Evolutionary conservation across 2,329 filamentous ascomycete genomes (phyloP).

Genomic region (Xylariaceae sp.): DNA sequence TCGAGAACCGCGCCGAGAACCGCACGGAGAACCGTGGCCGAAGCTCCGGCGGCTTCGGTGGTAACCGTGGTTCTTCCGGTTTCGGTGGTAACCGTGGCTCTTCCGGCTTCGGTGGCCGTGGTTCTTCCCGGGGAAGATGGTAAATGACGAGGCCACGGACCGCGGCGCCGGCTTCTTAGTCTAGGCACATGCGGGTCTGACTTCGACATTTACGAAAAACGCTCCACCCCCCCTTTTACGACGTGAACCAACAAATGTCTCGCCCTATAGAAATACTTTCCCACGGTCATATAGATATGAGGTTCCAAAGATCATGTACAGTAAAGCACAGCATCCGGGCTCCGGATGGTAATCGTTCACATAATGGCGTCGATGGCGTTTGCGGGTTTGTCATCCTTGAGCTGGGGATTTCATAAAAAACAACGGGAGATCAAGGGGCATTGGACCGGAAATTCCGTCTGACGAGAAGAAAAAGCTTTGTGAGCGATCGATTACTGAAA

Average conservation of each 20-base stretch:
- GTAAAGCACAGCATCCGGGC: constrained; percentile 6
- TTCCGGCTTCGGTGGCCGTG: background rate
- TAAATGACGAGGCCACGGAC: background rate
- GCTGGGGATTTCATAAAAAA: constrained; percentile 8
- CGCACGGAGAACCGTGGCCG: too few relatives aligned
- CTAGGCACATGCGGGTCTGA: background rate
- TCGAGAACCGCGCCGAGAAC: too few relatives aligned
- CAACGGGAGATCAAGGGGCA: constrained; percentile 12
- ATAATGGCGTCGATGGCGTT: constrained; percentile 22
- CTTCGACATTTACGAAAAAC: constrained; percentile 6
- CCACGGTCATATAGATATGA: constrained; percentile 10
- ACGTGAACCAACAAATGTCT: background rate
- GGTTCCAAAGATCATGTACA: constrained; percentile 9
- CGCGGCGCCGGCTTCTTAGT: constrained; percentile 10
- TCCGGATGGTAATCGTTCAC: constrained; percentile 13
- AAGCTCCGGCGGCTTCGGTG: background rate
- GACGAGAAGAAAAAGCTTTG: constrained; percentile 7
- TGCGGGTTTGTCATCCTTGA: constrained; percentile 19
- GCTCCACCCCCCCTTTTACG: background rate
- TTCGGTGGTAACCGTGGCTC: constrained; percentile 5
- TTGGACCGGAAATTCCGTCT: constrained; percentile 11
- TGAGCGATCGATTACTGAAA: constrained; percentile 16
- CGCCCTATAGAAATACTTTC: constrained; percentile 2
- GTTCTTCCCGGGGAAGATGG: background rate
- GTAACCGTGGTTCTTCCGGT: background rate